Evolutionary conservation across 305 asterid genomes (phyloP).

Genomic region (Solanum aculeatissimum): DNA sequence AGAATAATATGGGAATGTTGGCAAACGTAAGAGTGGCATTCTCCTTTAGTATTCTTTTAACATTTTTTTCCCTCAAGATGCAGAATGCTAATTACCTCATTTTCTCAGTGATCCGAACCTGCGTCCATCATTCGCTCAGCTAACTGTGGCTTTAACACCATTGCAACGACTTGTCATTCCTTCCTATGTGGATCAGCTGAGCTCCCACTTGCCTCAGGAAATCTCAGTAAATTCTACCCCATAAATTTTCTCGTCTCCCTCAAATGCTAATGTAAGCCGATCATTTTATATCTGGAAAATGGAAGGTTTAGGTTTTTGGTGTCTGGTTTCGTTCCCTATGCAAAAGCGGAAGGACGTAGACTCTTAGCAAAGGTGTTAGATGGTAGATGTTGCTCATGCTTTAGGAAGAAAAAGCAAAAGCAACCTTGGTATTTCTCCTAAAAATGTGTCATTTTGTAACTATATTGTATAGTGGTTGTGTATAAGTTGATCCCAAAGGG

Average conservation of each 20-base stretch:
- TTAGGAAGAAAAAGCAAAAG: background rate
- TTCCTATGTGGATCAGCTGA: constrained; percentile 47
- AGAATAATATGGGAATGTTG: constrained; percentile 98
- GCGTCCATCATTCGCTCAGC: constrained; percentile 96
- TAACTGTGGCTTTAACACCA: constrained; percentile 79
- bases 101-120: constrained; percentile 73
- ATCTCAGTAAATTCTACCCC: constrained; percentile 59
- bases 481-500: background rate
- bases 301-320: background rate
- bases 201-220: constrained; percentile 36
- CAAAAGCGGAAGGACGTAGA: background rate
- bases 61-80: background rate
- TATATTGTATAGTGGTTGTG: background rate
- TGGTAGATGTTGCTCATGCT: background rate
- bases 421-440: background rate
- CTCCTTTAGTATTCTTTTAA: background rate
- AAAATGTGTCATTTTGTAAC: background rate
- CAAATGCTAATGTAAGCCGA: background rate
- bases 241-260: constrained; percentile 7
- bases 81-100: background rate
- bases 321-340: background rate
- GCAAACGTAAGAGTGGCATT: constrained; percentile 56
- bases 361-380: background rate
- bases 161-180: constrained; percentile 76
- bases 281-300: background rate